These are phyloP conservation scores for Ascomycota sp. DNA, from an alignment of 2,329 filamentous ascomycete genomes.

Conservation along the genomic window DNA sequence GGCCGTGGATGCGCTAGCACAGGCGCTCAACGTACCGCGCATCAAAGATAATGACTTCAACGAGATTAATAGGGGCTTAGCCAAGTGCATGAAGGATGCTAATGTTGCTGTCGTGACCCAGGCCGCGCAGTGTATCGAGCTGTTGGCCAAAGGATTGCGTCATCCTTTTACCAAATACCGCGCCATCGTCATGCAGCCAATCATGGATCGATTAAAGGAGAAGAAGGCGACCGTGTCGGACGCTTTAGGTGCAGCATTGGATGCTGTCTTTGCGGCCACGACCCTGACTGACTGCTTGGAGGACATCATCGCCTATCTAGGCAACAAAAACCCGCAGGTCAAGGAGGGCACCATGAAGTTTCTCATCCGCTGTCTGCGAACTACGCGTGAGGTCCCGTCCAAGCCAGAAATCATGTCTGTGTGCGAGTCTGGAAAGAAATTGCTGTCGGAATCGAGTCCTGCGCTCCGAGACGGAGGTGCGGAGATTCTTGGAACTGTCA, in stretches of 20 bases:
- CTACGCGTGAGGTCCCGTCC: conserved; percentile 59
- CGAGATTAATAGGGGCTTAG: conserved; percentile 62
- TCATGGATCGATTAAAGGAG: conserved; percentile 90
- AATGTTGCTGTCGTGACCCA: conserved; percentile 87
- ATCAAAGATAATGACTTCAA: conserved; percentile 82
- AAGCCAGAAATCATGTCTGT: conserved; percentile 68
- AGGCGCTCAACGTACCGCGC: conserved; percentile 56
- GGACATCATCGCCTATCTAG: conserved; percentile 63
- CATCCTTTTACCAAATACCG: conserved; percentile 63
- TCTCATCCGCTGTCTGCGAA: conserved; percentile 66
- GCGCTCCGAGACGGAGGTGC: conserved; percentile 70
- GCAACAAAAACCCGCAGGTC: conserved; percentile 91
- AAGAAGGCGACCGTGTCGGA: conserved; percentile 83
- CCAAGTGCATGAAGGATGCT: conserved; percentile 97
- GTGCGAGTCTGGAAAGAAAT: conserved; percentile 71
- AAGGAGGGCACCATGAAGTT: conserved; percentile 92
- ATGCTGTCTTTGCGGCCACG: conserved; percentile 43
- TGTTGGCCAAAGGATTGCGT: conserved; percentile 66
- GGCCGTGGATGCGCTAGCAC: conserved; percentile 60
- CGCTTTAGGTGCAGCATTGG: conserved; percentile 65
- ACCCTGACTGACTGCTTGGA: conserved; percentile 70
- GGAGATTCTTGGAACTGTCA: conserved; percentile 77
- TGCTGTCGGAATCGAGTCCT: conserved; percentile 74
- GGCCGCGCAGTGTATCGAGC: conserved; percentile 79
- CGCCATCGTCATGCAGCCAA: conserved; percentile 57